A percentile compares a stretch with the other conserved stretches of the same genome.
Conservation (phyloP, 192 early-diverging fungal genomes). For the Coemansia reversa region DNA sequence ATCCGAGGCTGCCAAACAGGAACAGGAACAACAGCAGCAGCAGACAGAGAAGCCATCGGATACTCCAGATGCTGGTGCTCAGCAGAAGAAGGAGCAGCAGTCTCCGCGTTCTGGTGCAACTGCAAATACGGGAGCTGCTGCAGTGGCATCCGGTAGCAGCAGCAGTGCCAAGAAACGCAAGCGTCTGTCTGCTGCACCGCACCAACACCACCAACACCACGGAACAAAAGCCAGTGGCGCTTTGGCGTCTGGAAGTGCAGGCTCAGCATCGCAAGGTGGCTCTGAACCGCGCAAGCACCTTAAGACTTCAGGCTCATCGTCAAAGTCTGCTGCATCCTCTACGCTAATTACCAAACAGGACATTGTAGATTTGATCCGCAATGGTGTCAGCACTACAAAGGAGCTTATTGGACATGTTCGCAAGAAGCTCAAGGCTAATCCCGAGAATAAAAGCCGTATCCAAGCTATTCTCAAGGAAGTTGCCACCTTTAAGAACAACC, state of each 20-base stretch:
- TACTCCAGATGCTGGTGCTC: not conserved
- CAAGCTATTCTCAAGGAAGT: conserved; percentile 49
- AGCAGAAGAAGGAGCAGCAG: not conserved
- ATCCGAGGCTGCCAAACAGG: conserved; percentile 4
- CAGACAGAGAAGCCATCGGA: conserved; percentile 13
- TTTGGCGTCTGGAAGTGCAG: conserved; percentile 3
- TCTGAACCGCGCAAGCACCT: conserved; percentile 27
- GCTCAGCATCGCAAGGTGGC: conserved; percentile 3
- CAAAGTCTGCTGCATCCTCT: conserved; percentile 14
- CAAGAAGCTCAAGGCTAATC: conserved; percentile 61
- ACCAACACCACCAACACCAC: conserved; percentile 1
- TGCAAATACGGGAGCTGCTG: not conserved
- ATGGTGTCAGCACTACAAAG: conserved; percentile 60
- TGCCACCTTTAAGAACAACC: conserved; percentile 36
- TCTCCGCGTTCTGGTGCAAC: not conserved
- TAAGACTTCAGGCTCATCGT: conserved; percentile 12
- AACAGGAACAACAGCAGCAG: conserved; percentile 16
- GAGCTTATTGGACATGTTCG: conserved; percentile 64
- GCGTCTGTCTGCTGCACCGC: conserved; percentile 26
- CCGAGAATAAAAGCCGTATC: conserved; percentile 41
- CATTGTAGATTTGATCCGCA: conserved; percentile 61
- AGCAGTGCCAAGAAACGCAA: conserved; percentile 52
- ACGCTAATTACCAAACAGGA: conserved; percentile 67
- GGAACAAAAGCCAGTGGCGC: not conserved
- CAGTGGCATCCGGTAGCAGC: not conserved